Base-by-base conservation (phyloP, 768 basidiomycete genomes). In the Rhizopogon sp. region DNA sequence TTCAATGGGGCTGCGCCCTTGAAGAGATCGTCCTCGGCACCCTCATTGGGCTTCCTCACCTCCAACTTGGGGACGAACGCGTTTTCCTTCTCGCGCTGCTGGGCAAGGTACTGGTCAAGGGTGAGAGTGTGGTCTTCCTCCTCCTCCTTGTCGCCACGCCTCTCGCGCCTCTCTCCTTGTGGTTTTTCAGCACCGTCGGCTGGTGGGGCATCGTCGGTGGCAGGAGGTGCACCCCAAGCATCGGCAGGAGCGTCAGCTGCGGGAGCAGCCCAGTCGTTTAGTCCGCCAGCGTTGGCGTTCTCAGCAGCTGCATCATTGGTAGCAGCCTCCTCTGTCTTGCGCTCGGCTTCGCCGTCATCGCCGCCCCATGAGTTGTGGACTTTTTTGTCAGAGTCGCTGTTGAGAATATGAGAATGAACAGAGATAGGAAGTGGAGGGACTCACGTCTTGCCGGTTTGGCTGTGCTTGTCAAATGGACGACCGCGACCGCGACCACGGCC, bases 41-140 rank as follows among this genome's bases (percentile, higher is more conserved):
- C 90, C 55, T 93, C 92, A 70, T 91, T 90, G 63, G 87, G 92
- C 72, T 86, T 82, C 55, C 81, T 74, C 39, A 70, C 72, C 70
- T 94, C 92, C 67, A 93, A 80, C 74, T 93, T 91, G 65, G 88
- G 90, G 44, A 93, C 70, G 64, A 71, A 65, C 43, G 77, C 59
- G 25, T 64, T 65, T 1, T 81, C 79, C 66, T 78, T 79, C 59
- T 86, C 85, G 70, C 82, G 84, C 70, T 88, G 77, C 73, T 92
- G 84, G 62, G 92, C 88, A 57, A 90, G 78, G 76, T 94, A 98
- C 69, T 98, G 88, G 50, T 97, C 95, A 67, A 94, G 80, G 41
- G 95, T 95, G 65, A 97, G 82, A 43, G 91, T 93, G 73, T 93
- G 91, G 72, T 95, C 93, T 69, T 93, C 90, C 66, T 94, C 92